Evolutionary conservation across 2,329 filamentous ascomycete genomes (phyloP).

Genomic region (Pezicula radicicola): DNA sequence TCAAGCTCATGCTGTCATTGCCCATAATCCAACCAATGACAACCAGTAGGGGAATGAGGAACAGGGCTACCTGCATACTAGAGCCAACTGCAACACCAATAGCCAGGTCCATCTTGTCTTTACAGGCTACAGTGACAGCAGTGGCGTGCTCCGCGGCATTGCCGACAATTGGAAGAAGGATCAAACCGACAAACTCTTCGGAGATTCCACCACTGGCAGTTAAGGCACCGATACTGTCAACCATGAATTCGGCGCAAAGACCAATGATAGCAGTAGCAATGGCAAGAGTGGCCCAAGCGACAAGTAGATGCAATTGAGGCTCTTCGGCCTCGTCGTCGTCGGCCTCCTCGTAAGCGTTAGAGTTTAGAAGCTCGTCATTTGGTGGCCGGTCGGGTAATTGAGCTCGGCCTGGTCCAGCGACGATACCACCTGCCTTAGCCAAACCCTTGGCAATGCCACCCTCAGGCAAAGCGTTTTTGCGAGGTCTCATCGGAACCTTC

Average conservation of each 20-base stretch:
- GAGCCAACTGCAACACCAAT: constrained; percentile 82
- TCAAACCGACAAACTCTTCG: constrained; percentile 77
- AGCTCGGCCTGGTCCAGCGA: constrained; percentile 25
- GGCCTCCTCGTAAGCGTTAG: constrained; percentile 38
- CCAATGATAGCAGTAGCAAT: constrained; percentile 71
- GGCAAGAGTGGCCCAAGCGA: constrained; percentile 69
- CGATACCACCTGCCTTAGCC: constrained; percentile 26
- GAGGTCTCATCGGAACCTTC: constrained; percentile 66
- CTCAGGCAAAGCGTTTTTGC: constrained; percentile 32
- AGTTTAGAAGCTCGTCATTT: constrained; percentile 37
- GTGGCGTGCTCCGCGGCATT: constrained; percentile 83
- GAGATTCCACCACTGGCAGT: constrained; percentile 69
- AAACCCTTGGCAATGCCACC: constrained; percentile 25
- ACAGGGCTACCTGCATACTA: constrained; percentile 78
- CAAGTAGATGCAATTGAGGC: constrained; percentile 69
- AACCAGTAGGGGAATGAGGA: constrained; percentile 77
- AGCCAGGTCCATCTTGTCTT: constrained; percentile 74
- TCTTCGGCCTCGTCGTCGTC: constrained; percentile 71
- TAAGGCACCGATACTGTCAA: constrained; percentile 70
- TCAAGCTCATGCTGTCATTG: constrained; percentile 62
- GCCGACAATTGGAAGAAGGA: constrained; percentile 77
- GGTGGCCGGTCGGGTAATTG: constrained; percentile 16
- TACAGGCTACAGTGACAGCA: constrained; percentile 72
- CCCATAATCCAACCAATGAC: constrained; percentile 76
- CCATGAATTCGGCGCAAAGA: constrained; percentile 74